phyloP scores from a whole-genome alignment of 2,329 filamentous ascomycete genomes.

The Sporothrix protearum region DNA sequence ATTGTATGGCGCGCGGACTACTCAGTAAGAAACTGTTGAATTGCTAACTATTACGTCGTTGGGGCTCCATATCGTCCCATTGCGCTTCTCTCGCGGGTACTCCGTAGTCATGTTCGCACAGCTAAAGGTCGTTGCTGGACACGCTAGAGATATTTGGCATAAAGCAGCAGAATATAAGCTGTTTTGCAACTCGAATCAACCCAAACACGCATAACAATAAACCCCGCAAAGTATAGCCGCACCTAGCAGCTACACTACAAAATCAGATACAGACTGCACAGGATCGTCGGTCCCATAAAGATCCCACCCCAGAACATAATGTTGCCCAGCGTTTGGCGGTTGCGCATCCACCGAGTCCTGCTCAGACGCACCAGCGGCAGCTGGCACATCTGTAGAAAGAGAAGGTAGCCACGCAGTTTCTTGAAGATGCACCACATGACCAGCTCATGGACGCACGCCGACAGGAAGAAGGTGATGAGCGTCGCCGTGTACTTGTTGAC shows the following conservation, averaged over 20 bases:
- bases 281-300: constrained; percentile 69
- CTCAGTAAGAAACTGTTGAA: no score
- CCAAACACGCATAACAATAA: not conserved
- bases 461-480: constrained; percentile 70
- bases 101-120: no score
- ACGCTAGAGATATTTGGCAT: not conserved
- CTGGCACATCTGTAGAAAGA: constrained; percentile 71
- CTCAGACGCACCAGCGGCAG: constrained; percentile 66
- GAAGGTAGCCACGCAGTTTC: constrained; percentile 70
- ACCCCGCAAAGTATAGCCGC: not conserved
- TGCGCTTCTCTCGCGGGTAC: not conserved
- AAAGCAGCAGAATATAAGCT: not conserved
- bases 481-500: constrained; percentile 68
- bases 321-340: constrained; percentile 63
- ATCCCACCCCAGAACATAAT: constrained; percentile 74
- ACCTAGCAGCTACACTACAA: constrained; percentile 38
- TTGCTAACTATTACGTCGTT: not conserved
- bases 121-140: not conserved
- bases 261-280: constrained; percentile 59
- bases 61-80: not conserved
- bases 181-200: not conserved
- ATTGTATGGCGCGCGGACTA: not conserved
- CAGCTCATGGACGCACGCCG: constrained; percentile 68
- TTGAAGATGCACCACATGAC: constrained; percentile 80
- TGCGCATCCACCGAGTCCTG: constrained; percentile 62